Evolutionary conservation across 2,329 filamentous ascomycete genomes (phyloP), one percentile per base, ranked within the genome.

Genomic region (Ophiocordyceps camponoti-leonardi): DNA sequence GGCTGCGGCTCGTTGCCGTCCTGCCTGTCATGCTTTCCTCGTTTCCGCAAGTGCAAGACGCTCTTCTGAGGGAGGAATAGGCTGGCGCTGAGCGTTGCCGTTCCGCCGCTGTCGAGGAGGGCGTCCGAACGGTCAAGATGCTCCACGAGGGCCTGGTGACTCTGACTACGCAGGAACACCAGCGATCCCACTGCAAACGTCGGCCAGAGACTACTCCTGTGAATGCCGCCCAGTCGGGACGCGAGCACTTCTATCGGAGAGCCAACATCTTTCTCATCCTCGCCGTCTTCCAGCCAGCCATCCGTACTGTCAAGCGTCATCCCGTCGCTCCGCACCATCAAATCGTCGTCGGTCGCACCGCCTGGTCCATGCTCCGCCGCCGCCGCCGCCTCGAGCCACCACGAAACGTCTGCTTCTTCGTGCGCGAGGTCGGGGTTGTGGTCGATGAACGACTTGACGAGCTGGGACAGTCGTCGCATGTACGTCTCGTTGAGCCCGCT

Each of bases 161-260:
- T 58, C 40, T 63, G 56, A 47, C 64, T 61, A 37, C 72, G 67
- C 54, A 75, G 73, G 56, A 74, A 73, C 4, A 58, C 54, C 30
- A 71, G 57, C 23, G 64, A 68, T 45, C 69, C 73, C 50, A 77
- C 67, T 53, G 77, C 73, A 47, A 76, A 73, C 48, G 71, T 71
- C 11, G 68, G 67, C 48, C 70, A 69, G 54, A 71, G 65, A 45
- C 68, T 67, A 52, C 66, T 66, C 50, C 68, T 69, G 58, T 69
- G 73, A 47, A 67, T 62, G 16, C 63, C 59, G 44, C 54, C 49
- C 47, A 63, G 47, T 52, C 61, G 60, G 37, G 56, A 54, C 13
- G 54, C 52, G 46, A 61, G 58, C 43, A 53, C 53, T 33, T 59
- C 58, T n/a, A 53, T 48, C 28, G 54, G 49, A 8, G 53, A 52